Conservation (phyloP, 371 early-diverging fungal species). For the Parasitella parasitica region DNA sequence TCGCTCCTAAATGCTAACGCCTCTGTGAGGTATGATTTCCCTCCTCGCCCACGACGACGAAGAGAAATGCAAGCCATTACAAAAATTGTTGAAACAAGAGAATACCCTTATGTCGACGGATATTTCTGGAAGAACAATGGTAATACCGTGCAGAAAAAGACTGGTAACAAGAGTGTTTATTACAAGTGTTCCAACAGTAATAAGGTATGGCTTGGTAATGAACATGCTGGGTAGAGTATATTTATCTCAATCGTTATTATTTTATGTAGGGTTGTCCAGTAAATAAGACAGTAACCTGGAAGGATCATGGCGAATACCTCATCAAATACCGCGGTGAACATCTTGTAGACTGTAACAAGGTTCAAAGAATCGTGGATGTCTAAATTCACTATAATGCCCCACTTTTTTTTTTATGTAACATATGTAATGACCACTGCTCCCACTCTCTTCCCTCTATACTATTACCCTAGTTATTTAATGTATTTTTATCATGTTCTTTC, state of each 20-base stretch:
- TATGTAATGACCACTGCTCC: neutral
- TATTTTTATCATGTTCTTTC: conserved; percentile 1
- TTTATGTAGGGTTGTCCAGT: conserved; percentile 51
- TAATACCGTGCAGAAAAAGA: conserved; percentile 56
- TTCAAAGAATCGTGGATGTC: conserved; percentile 42
- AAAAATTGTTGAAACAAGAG: conserved; percentile 55
- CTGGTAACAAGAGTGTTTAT: conserved; percentile 56
- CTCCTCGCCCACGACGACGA: conserved; percentile 28
- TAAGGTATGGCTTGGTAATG: conserved; percentile 22
- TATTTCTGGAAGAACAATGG: conserved; percentile 63
- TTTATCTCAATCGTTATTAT: too few species aligned
- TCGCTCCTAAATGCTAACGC: neutral
- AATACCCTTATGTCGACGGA: conserved; percentile 48
- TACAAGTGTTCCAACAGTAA: conserved; percentile 53
- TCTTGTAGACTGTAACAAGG: conserved; percentile 54
- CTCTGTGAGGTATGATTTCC: conserved; percentile 11
- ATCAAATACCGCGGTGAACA: conserved; percentile 69
- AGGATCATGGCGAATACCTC: conserved; percentile 59
- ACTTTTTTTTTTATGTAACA: neutral
- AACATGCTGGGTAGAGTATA: too few species aligned
- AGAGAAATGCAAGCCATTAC: conserved; percentile 63
- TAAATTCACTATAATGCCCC: too few species aligned
- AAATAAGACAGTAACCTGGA: conserved; percentile 66
- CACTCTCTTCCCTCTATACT: neutral
- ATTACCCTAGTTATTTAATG: conserved; percentile 2